These are phyloP conservation scores for Leonotis leonurus DNA, from an alignment of 257 asterid genomes.

Conservation along the genomic window DNA sequence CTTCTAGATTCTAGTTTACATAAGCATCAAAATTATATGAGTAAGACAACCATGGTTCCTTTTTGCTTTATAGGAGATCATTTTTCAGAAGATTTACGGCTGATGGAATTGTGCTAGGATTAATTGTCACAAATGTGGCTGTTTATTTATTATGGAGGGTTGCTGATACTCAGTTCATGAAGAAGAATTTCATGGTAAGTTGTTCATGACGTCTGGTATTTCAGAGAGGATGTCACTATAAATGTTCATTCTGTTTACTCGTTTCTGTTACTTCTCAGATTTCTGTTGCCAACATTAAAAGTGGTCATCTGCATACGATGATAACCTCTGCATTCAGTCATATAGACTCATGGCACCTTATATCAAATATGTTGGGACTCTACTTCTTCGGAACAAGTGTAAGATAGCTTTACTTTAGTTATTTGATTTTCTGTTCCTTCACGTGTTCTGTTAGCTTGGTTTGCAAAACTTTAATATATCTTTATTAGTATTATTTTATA, in stretches of 20 bases:
- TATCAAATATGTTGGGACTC: slow-evolving; percentile 73
- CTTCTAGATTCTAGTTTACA: not conserved
- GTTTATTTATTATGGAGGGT: slow-evolving; percentile 66
- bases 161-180: slow-evolving; percentile 54
- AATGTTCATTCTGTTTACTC: slow-evolving; percentile 1
- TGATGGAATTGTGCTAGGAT: slow-evolving; percentile 61
- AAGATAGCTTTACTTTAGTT: slow-evolving; percentile 28
- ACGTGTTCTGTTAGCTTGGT: not conserved
- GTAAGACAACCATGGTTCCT: not conserved
- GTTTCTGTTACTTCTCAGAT: slow-evolving; percentile 52
- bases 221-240: not conserved
- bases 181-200: slow-evolving; percentile 67
- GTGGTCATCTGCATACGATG: slow-evolving; percentile 79
- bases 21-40: not conserved
- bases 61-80: slow-evolving; percentile 36
- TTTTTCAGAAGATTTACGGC: slow-evolving; percentile 44
- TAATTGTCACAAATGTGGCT: slow-evolving; percentile 60
- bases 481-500: not conserved
- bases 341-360: slow-evolving; percentile 43
- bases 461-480: not conserved
- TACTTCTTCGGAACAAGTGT: slow-evolving; percentile 80
- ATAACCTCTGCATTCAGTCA: slow-evolving; percentile 90
- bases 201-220: slow-evolving; percentile 6
- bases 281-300: slow-evolving; percentile 65
- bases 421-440: not conserved